These are phyloP conservation scores for Panus rudis DNA, from an alignment of 768 basidiomycete species.

Conservation along the genomic window DNA sequence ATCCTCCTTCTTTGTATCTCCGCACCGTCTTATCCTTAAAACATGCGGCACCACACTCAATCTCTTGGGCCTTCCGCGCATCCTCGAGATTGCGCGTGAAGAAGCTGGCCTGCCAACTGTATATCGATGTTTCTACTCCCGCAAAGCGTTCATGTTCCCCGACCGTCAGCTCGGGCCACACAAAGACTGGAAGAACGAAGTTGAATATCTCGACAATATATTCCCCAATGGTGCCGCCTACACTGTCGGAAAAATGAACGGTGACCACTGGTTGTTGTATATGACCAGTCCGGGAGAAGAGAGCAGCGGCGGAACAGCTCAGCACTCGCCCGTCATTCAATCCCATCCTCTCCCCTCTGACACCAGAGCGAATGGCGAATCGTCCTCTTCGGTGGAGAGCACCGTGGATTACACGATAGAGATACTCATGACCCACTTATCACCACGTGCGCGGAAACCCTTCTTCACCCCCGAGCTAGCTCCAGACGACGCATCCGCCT, in stretches of 20 bases:
- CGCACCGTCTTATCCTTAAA: constrained; percentile 95
- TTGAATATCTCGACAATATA: constrained; percentile 83
- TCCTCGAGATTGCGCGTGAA: constrained; percentile 83
- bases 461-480: constrained; percentile 51
- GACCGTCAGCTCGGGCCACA: constrained; percentile 92
- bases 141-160: constrained; percentile 99
- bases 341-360: constrained; percentile 7
- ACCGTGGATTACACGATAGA: constrained; percentile 89
- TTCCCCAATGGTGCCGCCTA: constrained; percentile 90
- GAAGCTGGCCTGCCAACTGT: constrained; percentile 64
- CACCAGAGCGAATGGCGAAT: constrained; percentile 11
- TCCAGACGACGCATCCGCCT: constrained; percentile 21
- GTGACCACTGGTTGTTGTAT: constrained; percentile 98
- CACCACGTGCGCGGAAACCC: constrained; percentile 61
- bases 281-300: constrained; percentile 57
- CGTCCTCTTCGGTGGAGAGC: constrained; percentile 11
- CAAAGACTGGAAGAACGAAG: constrained; percentile 88
- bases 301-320: constrained; percentile 11
- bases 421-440: constrained; percentile 93
- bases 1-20: constrained; percentile 91
- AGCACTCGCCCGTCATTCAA: constrained; percentile 23
- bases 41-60: constrained; percentile 99
- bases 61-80: constrained; percentile 88
- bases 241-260: constrained; percentile 95
- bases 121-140: constrained; percentile 93